A percentile compares a stretch with the other conserved stretches of the same genome.
These are phyloP conservation scores for Neoboletus subvelutipes DNA, from an alignment of 768 basidiomycete species.

Conservation along the genomic window DNA sequence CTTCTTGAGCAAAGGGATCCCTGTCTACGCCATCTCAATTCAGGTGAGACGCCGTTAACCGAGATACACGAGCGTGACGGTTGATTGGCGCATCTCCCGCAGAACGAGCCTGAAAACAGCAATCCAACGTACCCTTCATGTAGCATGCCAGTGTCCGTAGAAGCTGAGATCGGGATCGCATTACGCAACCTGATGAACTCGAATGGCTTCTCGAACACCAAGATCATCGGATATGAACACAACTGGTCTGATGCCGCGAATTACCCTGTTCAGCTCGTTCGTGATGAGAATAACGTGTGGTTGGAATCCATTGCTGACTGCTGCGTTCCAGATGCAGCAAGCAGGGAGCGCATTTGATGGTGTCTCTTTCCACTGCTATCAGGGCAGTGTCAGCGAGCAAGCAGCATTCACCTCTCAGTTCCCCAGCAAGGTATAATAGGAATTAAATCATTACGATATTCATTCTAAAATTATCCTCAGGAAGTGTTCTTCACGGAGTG, in stretches of 20 bases:
- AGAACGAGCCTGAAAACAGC: conserved; percentile 56
- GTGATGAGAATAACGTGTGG: conserved; percentile 6
- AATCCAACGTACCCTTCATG: conserved; percentile 71
- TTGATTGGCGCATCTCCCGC: conserved; percentile 4
- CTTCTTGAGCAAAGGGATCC: conserved; percentile 59
- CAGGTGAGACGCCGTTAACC: conserved; percentile 32
- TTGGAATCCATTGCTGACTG: background rate
- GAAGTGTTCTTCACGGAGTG: conserved; percentile 60
- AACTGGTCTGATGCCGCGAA: conserved; percentile 69
- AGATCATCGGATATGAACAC: conserved; percentile 69
- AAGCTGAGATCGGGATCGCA: conserved; percentile 56
- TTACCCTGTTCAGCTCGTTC: conserved; percentile 59
- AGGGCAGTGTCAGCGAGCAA: conserved; percentile 53
- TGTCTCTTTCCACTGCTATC: conserved; percentile 73
- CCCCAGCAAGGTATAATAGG: conserved; percentile 45
- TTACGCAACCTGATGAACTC: conserved; percentile 61
- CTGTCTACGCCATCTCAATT: conserved; percentile 61
- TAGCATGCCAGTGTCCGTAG: conserved; percentile 49
- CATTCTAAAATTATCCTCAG: conserved; percentile 14
- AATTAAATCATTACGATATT: background rate
- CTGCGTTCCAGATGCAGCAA: conserved; percentile 48
- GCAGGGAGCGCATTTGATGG: conserved; percentile 57
- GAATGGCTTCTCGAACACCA: conserved; percentile 57
- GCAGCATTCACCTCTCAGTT: conserved; percentile 53
- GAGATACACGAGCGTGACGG: background rate